Base-by-base conservation (phyloP, 2,329 filamentous ascomycete species). In the Thermomyces lanuginosus region DNA sequence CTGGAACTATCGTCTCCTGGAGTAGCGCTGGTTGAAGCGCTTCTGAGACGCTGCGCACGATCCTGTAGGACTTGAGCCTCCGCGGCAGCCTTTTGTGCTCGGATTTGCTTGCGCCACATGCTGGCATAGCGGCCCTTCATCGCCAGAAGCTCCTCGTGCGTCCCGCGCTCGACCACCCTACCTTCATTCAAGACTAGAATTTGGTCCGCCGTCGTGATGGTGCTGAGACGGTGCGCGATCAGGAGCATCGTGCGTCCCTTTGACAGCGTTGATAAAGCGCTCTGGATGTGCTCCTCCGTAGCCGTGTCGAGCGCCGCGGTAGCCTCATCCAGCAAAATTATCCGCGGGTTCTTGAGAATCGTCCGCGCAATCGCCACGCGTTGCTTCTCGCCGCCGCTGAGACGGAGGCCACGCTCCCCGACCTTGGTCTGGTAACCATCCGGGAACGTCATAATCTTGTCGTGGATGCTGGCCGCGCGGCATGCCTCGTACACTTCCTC, bases 381-480 rank as follows among this genome's bases (percentile, higher is more conserved):
- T 51, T 93, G 84, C 51, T 92, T 91, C 54, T 93, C 84, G 27
- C 84, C 84, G 32, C 84, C 84, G 34, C 81, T 91, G 3, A 92
- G 63, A 27, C 82, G 73, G 25, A 92, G 63, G 16, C 84, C 84
- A 33, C 84, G 76, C 52, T 92, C 84, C 37, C 84, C 84, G 26
- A 93, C 84, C 49, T 84, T 86, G 6, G 84, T 92, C 22, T 79
- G 61, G 48, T 93, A 93, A 19, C 74, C 72, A 42, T 92, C 82
- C 0, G 84, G 82, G 55, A 92, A 92, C 2, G 69, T 69, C 54
- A 91, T 61, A 40, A 92, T 92, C 46, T 83, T 83, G 37, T 93
- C 83, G 45, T 93, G 84, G 30, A 92, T 92, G 43, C 79, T 86
- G 10, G 84, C 83, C 13, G 82, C 82, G 35, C 70, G 68, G 50